phyloP scores from a whole-genome alignment of 2,329 filamentous ascomycete genomes.

The Rugonectria rugulosa region DNA sequence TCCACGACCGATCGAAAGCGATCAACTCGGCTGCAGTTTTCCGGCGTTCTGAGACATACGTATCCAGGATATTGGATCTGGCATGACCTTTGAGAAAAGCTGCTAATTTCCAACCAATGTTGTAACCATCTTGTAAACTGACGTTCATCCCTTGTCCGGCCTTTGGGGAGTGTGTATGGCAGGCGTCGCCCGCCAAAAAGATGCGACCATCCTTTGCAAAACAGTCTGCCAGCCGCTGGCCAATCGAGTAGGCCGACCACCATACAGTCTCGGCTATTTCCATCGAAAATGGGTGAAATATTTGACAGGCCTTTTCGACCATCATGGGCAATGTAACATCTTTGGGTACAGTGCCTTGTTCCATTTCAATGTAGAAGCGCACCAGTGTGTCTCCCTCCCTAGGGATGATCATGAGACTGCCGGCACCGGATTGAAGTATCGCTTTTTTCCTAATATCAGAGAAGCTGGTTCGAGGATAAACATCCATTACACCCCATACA shows the following conservation, averaged over 20 bases:
- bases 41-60: constrained; percentile 69
- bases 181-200: constrained; percentile 76
- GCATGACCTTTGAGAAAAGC: constrained; percentile 63
- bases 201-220: constrained; percentile 73
- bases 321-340: constrained; percentile 79
- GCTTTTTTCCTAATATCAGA: constrained; percentile 80
- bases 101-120: constrained; percentile 62
- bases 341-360: no score
- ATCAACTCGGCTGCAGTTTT: constrained; percentile 67
- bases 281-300: constrained; percentile 65
- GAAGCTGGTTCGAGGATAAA: constrained; percentile 74
- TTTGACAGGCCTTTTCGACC: constrained; percentile 67
- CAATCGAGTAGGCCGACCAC: constrained; percentile 77
- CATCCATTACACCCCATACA: constrained; percentile 76
- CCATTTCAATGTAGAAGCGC: constrained; percentile 66
- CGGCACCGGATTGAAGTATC: constrained; percentile 71
- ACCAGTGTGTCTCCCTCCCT: constrained; percentile 78
- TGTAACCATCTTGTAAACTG: constrained; percentile 68
- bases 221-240: constrained; percentile 73
- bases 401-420: constrained; percentile 77
- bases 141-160: constrained; percentile 75
- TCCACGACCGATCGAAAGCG: constrained; percentile 67
- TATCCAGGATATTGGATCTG: constrained; percentile 61
- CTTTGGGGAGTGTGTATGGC: constrained; percentile 76
- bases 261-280: constrained; percentile 70